Base-by-base conservation (phyloP, 2,329 filamentous ascomycete species). In the Daldinia sp. region DNA sequence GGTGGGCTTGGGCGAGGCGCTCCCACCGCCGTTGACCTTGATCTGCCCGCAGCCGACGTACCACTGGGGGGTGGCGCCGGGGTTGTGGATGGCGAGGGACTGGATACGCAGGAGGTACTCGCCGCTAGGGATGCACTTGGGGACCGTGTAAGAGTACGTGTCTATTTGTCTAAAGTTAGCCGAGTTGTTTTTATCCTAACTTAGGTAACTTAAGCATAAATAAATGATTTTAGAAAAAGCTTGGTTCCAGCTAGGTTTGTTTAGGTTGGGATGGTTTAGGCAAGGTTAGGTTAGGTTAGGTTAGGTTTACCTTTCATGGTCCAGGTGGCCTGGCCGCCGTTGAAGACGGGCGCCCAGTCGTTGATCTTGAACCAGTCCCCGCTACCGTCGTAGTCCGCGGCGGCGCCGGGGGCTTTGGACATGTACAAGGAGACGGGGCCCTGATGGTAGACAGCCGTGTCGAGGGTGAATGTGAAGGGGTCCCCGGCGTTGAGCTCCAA, bases 31-130 rank as follows among this genome's bases (percentile, higher is more conserved):
- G 1, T 77, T 79, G 35, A 86, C 79, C 26, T 79, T 82, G 71
- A 85, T 73, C 68, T 86, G 84, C 1, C 81, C 83, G 67, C 84
- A 86, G 69, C 77, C 78, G 48, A 82, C 74, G 67, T 86, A 85
- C 71, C 86, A 83, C 75, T 82, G 80, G n/a, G 82, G 81, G 54
- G 79, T 80, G 35, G 76, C 75, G 18, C 82, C 83, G 2, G 81
- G 84, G 68, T 85, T 84, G 80, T 91, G 88, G 54, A 90, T 86
- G 30, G 86, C 88, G 55, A 90, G 84, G 63, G 86, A 82, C 78
- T 90, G 87, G 73, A 88, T 86, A 37, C 88, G 82, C 37, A 89
- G 79, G 66, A 89, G 84, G 74, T 89, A 89, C 71, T 88, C 85
- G 65, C 88, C 88, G 41, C 82, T 76, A 5, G 82, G 81, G 64